phyloP scores from a whole-genome alignment of 257 asterid genomes.

The Phtheirospermum japonicum region DNA sequence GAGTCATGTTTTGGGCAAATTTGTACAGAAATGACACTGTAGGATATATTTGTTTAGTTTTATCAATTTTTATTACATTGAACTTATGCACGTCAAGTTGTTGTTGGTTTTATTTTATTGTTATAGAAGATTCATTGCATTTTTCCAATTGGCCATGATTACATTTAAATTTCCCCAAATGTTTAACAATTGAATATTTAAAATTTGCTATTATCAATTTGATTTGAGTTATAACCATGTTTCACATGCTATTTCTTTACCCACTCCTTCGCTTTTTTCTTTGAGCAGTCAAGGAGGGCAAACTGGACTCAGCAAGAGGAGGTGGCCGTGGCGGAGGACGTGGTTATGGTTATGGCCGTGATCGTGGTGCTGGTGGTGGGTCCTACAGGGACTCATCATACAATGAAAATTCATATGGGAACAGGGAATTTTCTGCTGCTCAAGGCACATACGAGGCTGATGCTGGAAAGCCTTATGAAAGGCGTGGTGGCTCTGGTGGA shows the following conservation, averaged over 20 bases:
- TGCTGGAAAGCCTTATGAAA: slow-evolving; percentile 51
- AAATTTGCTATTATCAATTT: slow-evolving; percentile 6
- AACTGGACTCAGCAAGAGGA: slow-evolving; percentile 52
- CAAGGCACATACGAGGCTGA: slow-evolving; percentile 48
- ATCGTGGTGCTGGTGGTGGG: slow-evolving; percentile 64
- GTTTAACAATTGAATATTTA: background rate
- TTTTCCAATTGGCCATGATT: no score
- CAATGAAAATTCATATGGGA: slow-evolving; percentile 43
- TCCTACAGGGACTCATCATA: slow-evolving; percentile 48
- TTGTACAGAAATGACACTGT: background rate
- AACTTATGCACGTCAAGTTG: background rate
- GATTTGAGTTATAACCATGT: background rate
- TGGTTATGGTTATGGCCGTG: slow-evolving; percentile 55
- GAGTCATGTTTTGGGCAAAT: no score
- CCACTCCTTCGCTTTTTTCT: slow-evolving; percentile 3
- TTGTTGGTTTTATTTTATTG: background rate
- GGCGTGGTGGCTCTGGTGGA: slow-evolving; percentile 68
- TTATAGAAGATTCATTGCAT: background rate
- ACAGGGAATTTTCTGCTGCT: slow-evolving; percentile 40
- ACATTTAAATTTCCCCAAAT: background rate
- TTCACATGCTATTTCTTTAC: background rate
- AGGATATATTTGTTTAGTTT: background rate
- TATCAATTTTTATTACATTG: background rate
- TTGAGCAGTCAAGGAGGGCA: slow-evolving; percentile 63
- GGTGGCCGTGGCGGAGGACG: slow-evolving; percentile 62